Evolutionary conservation across 371 early-diverging fungal species (phyloP), one percentile per base, ranked within the genome.

Genomic region (Haplosporangium sp.): DNA sequence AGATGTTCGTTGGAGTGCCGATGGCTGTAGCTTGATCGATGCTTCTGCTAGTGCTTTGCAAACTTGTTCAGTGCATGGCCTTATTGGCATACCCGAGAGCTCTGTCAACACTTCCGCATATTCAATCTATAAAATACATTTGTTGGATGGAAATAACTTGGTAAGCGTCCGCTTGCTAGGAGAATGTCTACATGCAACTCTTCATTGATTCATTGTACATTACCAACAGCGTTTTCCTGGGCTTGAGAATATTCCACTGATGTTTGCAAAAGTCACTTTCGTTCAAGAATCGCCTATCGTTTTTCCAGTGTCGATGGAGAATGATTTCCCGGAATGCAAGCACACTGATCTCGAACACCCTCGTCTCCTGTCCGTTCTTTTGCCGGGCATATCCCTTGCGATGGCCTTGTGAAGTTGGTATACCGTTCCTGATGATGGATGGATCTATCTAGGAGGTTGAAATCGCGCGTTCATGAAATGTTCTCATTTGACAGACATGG

Each of bases 271-370:
- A 79, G 18, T 79, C 79, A n/a, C 50, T 21, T 36, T 72, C 79
- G 41, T 21, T 72, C 59, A 64, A 65, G 14, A 57, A 72, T 36
- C 62, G 62, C 18, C 14, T 21, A 29, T 72, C 79, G 11, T 42
- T 29, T 50, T 73, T 79, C 79, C 79, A 79, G 6, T 72, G 58
- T 2, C 73, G 64, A 1, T 64, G 59, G 29, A 72, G 46, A 5
- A 73, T 58, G 43, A 79, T 68, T 18, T 79, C 71, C 23, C 79
- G 64, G 42, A 79, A 79, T 23, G 79, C 79, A 14, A 79, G 45
- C 10, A 72, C 57, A 9, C 64, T 79, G 23, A 38, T 57, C 51
- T 79, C 79, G 23, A 79, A 79, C 14, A 65, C 18, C 0, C 56
- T 38, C 1, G 29, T 16, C 18, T 72, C 61, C 7, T 8, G 23